A percentile compares a stretch with the other conserved stretches of the same genome.
phyloP scores from a whole-genome alignment of 2,329 filamentous ascomycete genomes.

The Juglanconis sp. region DNA sequence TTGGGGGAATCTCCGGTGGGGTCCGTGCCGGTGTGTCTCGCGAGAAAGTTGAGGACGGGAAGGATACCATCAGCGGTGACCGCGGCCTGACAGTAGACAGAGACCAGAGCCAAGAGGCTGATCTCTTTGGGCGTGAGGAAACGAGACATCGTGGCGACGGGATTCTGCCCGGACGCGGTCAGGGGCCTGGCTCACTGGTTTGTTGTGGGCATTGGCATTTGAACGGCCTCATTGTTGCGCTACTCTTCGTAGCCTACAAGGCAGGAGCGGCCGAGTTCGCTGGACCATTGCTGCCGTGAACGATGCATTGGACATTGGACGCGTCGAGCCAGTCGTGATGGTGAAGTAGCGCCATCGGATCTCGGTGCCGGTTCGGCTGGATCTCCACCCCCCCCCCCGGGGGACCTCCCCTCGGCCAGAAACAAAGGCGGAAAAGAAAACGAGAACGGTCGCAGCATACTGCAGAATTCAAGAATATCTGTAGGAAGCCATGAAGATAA shows the following conservation, averaged over 20 bases:
- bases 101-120: slow-evolving; percentile 73
- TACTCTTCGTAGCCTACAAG: background rate
- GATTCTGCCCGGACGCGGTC: background rate
- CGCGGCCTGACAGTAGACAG: slow-evolving; percentile 73
- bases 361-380: background rate
- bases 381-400: background rate
- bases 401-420: no score
- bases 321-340: background rate
- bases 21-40: slow-evolving; percentile 40
- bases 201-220: background rate
- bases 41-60: slow-evolving; percentile 38
- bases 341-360: background rate
- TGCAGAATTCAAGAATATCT: no score
- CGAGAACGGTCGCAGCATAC: no score
- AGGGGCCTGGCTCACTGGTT: background rate
- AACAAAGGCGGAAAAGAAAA: no score
- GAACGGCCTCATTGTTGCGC: background rate
- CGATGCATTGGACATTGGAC: background rate
- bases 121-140: slow-evolving; percentile 85
- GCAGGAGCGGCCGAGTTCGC: background rate
- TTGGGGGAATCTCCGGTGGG: slow-evolving; percentile 24
- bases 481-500: no score
- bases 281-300: background rate
- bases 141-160: background rate
- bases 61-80: slow-evolving; percentile 39